phyloP scores from a whole-genome alignment of 73 alveolate species.

The Paramecium caudatum region DNA sequence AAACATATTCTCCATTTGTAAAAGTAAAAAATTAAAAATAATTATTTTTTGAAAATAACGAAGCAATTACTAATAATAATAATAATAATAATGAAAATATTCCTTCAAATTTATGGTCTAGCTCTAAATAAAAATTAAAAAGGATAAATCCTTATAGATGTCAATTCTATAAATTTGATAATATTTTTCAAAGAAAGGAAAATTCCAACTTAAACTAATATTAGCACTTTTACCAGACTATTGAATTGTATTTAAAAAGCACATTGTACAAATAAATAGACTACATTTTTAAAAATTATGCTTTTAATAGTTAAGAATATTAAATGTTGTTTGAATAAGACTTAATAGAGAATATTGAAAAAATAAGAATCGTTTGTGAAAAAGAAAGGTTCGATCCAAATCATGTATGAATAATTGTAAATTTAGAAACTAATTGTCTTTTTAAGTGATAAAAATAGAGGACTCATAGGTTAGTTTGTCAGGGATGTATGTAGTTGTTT shows the following conservation, averaged over 20 bases:
- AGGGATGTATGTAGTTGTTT: background rate
- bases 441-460: conserved; percentile 36
- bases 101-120: background rate
- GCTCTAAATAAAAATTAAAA: background rate
- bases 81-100: conserved; percentile 46
- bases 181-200: background rate
- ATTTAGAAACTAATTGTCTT: conserved; percentile 21
- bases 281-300: conserved; percentile 2
- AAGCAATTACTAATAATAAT: no score
- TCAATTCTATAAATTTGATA: conserved; percentile 17
- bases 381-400: background rate
- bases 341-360: conserved; percentile 12
- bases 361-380: conserved; percentile 2
- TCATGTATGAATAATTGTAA: background rate
- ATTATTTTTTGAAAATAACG: background rate
- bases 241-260: background rate
- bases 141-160: conserved; percentile 33
- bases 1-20: background rate
- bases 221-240: background rate
- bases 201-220: background rate
- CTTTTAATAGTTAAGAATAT: conserved; percentile 25
- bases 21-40: background rate
- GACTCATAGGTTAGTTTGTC: background rate
- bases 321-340: background rate
- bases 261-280: conserved; percentile 13